These are phyloP conservation scores for Rhizophora apiculata DNA, from an alignment of 345 rosid genomes.

Conservation along the genomic window DNA sequence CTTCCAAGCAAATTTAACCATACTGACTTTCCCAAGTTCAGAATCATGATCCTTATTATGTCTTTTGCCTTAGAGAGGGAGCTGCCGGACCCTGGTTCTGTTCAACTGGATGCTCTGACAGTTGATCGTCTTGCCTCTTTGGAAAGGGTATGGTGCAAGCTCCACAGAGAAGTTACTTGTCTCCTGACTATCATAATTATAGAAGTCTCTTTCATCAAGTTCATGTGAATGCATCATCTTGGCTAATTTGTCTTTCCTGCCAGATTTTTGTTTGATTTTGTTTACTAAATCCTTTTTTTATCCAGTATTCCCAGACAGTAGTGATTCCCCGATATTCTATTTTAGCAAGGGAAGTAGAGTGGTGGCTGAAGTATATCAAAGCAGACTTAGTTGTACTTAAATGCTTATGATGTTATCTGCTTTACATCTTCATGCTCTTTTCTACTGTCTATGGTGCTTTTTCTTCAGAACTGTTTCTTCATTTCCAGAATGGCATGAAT, in stretches of 20 bases:
- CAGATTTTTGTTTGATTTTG: not conserved
- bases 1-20: no score
- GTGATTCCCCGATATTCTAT: conserved; percentile 81
- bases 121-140: conserved; percentile 95
- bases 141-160: conserved; percentile 57
- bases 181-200: no score
- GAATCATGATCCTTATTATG: no score
- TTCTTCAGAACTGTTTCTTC: not conserved
- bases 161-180: no score
- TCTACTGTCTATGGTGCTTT: not conserved
- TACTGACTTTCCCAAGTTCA: no score
- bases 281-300: not conserved
- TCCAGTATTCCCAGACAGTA: conserved; percentile 87
- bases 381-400: conserved; percentile 82
- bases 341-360: conserved; percentile 69
- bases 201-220: not conserved
- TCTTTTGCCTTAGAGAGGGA: no score
- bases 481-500: no score
- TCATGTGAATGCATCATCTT: not conserved
- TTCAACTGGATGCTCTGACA: conserved; percentile 32
- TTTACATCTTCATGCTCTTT: not conserved
- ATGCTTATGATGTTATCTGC: not conserved
- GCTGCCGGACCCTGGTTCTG: no score
- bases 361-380: conserved; percentile 86
- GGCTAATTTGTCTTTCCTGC: not conserved